These are phyloP conservation scores for Emiliania huxleyi DNA, from an alignment of 78 protist species.

Conservation along the genomic window DNA sequence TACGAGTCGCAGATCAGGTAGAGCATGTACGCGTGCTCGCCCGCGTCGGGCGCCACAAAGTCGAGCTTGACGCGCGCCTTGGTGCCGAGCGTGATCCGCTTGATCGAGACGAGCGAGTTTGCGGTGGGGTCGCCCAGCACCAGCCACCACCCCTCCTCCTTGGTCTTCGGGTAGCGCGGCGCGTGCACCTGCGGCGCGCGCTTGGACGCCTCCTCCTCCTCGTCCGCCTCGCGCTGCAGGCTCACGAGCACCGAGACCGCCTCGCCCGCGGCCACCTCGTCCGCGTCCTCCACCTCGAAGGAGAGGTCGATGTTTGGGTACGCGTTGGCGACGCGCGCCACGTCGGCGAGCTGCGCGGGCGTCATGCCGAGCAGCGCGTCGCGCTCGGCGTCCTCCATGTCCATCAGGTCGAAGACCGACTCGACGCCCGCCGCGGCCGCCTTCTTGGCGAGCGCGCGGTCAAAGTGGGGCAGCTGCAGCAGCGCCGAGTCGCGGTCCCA, in stretches of 20 bases:
- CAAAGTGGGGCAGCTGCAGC: constrained; percentile 86
- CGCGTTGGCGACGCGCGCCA: constrained; percentile 67
- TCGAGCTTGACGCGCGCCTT: constrained; percentile 55
- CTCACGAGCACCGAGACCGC: constrained; percentile 56
- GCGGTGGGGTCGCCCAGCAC: constrained; percentile 59
- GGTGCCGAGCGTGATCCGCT: constrained; percentile 58
- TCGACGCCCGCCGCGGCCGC: constrained; percentile 54
- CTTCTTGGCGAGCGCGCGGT: constrained; percentile 44
- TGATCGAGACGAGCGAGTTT: constrained; percentile 65
- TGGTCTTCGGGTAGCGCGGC: constrained; percentile 11
- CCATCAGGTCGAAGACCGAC: constrained; percentile 82
- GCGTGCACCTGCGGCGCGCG: constrained; percentile 48
- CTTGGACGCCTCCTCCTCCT: background rate
- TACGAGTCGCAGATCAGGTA: constrained; percentile 89
- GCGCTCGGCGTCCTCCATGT: constrained; percentile 80
- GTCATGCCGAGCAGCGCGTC: constrained; percentile 52
- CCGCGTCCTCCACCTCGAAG: constrained; percentile 59
- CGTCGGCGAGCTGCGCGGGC: constrained; percentile 41
- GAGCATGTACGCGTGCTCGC: constrained; percentile 66
- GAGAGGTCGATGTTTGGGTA: constrained; percentile 68
- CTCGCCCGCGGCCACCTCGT: constrained; percentile 45
- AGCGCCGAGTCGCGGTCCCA: constrained; percentile 62
- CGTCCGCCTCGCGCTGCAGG: constrained; percentile 71
- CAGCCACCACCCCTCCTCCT: constrained; percentile 77
- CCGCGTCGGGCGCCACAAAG: constrained; percentile 79